Evolutionary conservation across 208 protist species (phyloP).

Genomic region (Leishmania lainsoni): DNA sequence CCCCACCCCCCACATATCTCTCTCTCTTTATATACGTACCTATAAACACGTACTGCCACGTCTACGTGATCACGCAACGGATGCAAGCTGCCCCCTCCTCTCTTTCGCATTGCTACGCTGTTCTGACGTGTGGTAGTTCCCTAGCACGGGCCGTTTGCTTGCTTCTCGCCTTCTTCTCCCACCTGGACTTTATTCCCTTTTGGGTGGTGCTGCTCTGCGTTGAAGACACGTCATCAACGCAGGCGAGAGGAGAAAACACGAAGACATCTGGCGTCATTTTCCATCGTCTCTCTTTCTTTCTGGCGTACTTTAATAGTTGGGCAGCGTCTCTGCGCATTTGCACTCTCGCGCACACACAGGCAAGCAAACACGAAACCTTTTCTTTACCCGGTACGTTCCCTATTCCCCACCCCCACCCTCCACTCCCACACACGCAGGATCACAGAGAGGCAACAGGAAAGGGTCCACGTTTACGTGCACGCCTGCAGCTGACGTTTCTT

Average conservation of each 20-base stretch:
- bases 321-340: neutral
- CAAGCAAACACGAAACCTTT: neutral
- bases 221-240: too few relatives aligned
- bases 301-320: neutral
- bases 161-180: too few relatives aligned
- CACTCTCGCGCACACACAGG: neutral
- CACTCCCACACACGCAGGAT: neutral
- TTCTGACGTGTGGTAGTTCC: neutral
- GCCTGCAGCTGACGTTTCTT: neutral
- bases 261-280: neutral
- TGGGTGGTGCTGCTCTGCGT: neutral
- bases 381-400: neutral
- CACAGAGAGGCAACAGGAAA: too few relatives aligned
- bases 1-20: neutral
- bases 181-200: neutral
- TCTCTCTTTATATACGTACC: neutral
- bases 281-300: neutral
- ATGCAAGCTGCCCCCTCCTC: neutral
- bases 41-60: neutral
- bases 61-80: neutral
- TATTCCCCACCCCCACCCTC: neutral
- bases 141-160: too few relatives aligned
- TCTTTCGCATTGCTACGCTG: neutral
- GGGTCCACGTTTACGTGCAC: too few relatives aligned
- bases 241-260: too few relatives aligned